phyloP scores from a whole-genome alignment of 306 rosid species.

The Gillenia trifoliata region DNA sequence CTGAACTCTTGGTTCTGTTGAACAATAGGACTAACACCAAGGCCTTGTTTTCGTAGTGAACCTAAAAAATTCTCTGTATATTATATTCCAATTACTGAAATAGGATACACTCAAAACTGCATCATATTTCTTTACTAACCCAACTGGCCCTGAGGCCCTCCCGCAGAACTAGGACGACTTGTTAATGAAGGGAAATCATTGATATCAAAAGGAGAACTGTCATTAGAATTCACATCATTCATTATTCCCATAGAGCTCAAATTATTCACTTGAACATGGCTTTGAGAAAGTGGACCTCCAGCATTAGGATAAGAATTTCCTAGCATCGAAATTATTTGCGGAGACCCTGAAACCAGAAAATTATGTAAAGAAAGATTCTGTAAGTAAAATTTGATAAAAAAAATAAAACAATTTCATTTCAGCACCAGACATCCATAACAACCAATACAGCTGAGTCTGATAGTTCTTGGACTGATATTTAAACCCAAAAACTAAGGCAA shows the following conservation, averaged over 20 bases:
- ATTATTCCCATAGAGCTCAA: conserved; percentile 86
- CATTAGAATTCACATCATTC: conserved; percentile 82
- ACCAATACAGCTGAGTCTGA: not conserved
- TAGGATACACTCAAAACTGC: not conserved
- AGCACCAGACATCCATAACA: not conserved
- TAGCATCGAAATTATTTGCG: conserved; percentile 82
- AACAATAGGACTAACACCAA: conserved; percentile 85
- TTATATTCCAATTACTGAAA: conserved; percentile 3
- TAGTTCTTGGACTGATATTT: not conserved
- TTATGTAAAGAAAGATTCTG: conserved; percentile 8
- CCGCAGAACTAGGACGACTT: conserved; percentile 95
- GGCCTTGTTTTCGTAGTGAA: conserved; percentile 92
- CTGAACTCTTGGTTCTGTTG: conserved; percentile 99
- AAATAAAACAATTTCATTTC: not conserved
- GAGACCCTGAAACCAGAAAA: conserved; percentile 74
- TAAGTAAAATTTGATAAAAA: not conserved
- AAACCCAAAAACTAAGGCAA: not conserved
- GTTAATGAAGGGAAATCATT: conserved; percentile 90
- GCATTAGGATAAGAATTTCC: conserved; percentile 79
- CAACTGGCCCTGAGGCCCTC: conserved; percentile 96
- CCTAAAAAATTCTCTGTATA: conserved; percentile 46
- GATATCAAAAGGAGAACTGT: conserved; percentile 80
- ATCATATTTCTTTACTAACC: conserved; percentile 39
- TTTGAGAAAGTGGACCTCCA: conserved; percentile 87
- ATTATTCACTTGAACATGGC: conserved; percentile 72